These are phyloP conservation scores for Venturia effusa DNA, from an alignment of 2,329 filamentous ascomycete genomes.

Conservation along the genomic window DNA sequence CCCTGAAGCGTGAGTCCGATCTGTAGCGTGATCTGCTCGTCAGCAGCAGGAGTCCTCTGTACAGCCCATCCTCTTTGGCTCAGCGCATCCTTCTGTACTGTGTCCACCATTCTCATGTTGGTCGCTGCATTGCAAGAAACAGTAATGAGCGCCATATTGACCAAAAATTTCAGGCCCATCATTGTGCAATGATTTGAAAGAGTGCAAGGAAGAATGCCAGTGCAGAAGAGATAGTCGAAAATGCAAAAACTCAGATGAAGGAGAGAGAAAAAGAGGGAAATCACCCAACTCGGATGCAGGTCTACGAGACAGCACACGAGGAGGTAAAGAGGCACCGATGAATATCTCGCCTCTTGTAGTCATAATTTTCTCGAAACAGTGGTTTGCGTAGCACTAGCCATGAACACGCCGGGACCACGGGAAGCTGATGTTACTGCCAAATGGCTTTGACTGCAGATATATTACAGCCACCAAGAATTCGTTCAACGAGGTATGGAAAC, in stretches of 20 bases:
- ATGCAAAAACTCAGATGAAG: neutral
- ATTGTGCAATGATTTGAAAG: neutral
- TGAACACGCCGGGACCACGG: neutral
- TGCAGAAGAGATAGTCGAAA: neutral
- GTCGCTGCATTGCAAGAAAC: neutral
- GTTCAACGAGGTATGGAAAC: neutral
- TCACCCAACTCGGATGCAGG: neutral
- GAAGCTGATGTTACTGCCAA: neutral
- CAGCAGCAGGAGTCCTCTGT: slow-evolving; percentile 6
- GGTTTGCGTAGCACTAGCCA: neutral
- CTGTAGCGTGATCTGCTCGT: slow-evolving; percentile 19
- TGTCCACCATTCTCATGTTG: slow-evolving; percentile 11
- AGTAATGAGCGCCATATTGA: neutral
- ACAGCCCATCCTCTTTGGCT: slow-evolving; percentile 7
- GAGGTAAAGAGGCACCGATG: neutral
- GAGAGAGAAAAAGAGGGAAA: neutral
- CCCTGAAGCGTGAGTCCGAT: slow-evolving; percentile 22
- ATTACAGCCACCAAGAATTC: neutral
- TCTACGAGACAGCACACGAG: neutral
- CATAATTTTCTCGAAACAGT: slow-evolving; percentile 6
- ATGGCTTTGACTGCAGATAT: slow-evolving; percentile 6
- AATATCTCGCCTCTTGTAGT: neutral
- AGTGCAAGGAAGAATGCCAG: neutral
- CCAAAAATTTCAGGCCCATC: neutral
- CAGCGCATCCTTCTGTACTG: neutral